Percentiles rank a stretch among this genome's conserved stretches.
Conservation (phyloP, 768 basidiomycete species). For the Pulveroboletus sp. region DNA sequence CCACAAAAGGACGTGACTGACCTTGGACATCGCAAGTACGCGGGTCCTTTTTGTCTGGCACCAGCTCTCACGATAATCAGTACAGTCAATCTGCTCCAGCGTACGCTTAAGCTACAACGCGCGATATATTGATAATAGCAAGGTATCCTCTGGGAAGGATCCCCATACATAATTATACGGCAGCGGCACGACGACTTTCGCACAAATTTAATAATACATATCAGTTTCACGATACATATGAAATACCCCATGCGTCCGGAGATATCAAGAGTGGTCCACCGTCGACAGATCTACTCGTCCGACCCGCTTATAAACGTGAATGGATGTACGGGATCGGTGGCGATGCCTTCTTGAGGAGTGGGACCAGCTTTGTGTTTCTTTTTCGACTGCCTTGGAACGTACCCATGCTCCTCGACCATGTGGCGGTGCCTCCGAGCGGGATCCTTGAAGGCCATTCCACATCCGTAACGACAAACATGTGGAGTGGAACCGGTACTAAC, state of each 20-base stretch:
- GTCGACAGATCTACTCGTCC: constrained; percentile 17
- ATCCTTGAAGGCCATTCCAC: constrained; percentile 55
- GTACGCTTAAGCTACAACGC: constrained; percentile 16
- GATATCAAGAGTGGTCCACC: constrained; percentile 1
- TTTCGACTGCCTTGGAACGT: constrained; percentile 42
- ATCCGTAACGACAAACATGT: constrained; percentile 47
- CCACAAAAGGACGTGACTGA: not conserved
- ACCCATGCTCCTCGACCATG: constrained; percentile 48
- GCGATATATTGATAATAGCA: constrained; percentile 7
- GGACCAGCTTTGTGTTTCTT: constrained; percentile 40
- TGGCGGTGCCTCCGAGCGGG: constrained; percentile 62
- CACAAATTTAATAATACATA: constrained; percentile 24
- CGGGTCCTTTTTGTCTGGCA: not conserved
- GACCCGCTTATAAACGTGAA: constrained; percentile 30
- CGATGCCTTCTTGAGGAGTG: constrained; percentile 22
- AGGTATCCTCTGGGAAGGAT: constrained; percentile 11
- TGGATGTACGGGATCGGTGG: constrained; percentile 28
- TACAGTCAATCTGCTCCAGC: not conserved
- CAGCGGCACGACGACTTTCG: constrained; percentile 3
- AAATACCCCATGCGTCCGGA: constrained; percentile 13
- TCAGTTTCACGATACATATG: constrained; percentile 19
- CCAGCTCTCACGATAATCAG: constrained; percentile 4
- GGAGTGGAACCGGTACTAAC: constrained; percentile 55
- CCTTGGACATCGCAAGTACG: not conserved
- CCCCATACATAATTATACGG: constrained; percentile 18